Evolutionary conservation across 1,284 basidiomycete genomes (phyloP).

Genomic region (Phylloboletellus chloephorus): DNA sequence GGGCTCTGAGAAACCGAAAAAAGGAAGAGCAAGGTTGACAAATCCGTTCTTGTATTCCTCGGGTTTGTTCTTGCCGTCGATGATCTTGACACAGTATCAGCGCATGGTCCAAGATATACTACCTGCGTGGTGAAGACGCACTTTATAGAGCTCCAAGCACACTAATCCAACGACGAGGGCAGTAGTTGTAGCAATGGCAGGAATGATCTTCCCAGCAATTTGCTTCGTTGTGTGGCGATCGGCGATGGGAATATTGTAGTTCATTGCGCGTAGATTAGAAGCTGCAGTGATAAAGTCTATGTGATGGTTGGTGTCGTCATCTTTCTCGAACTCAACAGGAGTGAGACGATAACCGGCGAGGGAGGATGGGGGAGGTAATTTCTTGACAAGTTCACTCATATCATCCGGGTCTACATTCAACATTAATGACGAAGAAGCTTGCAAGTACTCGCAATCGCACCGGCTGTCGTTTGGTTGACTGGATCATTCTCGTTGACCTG

Average conservation of each 20-base stretch:
- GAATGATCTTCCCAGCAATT: slow-evolving; percentile 99
- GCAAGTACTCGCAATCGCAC: slow-evolving; percentile 26
- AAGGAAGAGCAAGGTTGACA: slow-evolving; percentile 95
- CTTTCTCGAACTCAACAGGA: slow-evolving; percentile 98
- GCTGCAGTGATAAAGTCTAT: slow-evolving; percentile 99
- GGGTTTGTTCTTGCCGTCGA: slow-evolving; percentile 89
- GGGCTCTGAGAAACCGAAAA: slow-evolving; percentile 99
- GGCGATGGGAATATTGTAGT: slow-evolving; percentile 88
- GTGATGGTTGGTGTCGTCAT: slow-evolving; percentile 97
- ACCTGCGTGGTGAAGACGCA: slow-evolving; percentile 25
- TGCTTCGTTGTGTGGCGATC: slow-evolving; percentile 96
- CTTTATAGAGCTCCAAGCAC: slow-evolving; percentile 97
- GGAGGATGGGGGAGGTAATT: slow-evolving; percentile 83
- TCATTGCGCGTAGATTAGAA: slow-evolving; percentile 94
- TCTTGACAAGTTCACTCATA: slow-evolving; percentile 51
- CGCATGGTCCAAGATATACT: background rate
- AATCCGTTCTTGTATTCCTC: slow-evolving; percentile 99
- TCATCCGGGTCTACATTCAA: slow-evolving; percentile 47
- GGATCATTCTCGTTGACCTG: slow-evolving; percentile 96
- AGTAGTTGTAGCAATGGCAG: slow-evolving; percentile 98
- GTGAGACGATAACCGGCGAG: slow-evolving; percentile 92
- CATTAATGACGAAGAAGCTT: slow-evolving; percentile 7
- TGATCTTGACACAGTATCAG: slow-evolving; percentile 54
- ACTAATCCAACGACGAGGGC: slow-evolving; percentile 93
- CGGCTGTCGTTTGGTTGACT: slow-evolving; percentile 48